Evolutionary conservation across 768 basidiomycete species (phyloP).

Genomic region (Zangia roseola): DNA sequence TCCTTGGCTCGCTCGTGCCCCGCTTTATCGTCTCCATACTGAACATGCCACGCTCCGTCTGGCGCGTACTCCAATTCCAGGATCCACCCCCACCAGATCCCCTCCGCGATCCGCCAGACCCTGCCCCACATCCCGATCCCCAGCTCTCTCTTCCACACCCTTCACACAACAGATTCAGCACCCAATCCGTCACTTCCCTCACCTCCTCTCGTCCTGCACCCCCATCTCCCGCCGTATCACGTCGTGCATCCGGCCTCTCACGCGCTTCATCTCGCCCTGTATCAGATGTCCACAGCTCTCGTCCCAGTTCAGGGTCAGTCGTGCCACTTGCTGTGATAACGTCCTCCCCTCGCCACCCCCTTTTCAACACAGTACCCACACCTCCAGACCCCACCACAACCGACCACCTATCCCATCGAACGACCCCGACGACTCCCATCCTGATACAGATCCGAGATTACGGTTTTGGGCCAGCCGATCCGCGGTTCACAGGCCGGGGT

Average conservation of each 20-base stretch:
- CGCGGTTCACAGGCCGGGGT: constrained; percentile 43
- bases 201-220: constrained; percentile 59
- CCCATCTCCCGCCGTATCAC: constrained; percentile 54
- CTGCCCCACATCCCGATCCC: neutral
- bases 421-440: neutral
- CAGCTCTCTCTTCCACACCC: constrained; percentile 1
- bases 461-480: constrained; percentile 42
- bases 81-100: constrained; percentile 37
- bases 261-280: constrained; percentile 25
- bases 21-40: constrained; percentile 28
- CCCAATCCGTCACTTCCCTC: constrained; percentile 32
- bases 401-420: neutral
- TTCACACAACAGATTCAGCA: constrained; percentile 20
- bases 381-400: neutral
- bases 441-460: constrained; percentile 51
- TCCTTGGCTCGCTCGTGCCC: constrained; percentile 26
- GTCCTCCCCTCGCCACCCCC: neutral
- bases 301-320: constrained; percentile 11
- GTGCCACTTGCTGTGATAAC: too few relatives aligned
- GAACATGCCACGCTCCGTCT: constrained; percentile 29
- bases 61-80: constrained; percentile 28
- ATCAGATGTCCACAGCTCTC: constrained; percentile 6
- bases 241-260: constrained; percentile 36
- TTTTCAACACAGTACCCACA: neutral
- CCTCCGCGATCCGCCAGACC: constrained; percentile 34